phyloP scores from a whole-genome alignment of 2,329 filamentous ascomycete species.

The Graphilbum fragrans region DNA sequence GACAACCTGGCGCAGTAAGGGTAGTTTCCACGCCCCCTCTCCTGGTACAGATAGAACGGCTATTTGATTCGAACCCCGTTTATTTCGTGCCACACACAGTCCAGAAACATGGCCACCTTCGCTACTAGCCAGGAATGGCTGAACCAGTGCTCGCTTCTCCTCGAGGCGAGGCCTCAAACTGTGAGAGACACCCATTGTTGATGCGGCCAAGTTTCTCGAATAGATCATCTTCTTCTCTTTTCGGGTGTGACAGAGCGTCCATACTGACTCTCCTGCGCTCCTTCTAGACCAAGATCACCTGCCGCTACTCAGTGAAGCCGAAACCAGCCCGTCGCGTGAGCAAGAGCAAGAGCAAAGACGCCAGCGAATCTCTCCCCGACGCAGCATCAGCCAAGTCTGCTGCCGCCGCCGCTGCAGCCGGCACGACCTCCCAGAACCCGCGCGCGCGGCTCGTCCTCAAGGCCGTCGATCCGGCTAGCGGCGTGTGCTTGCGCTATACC shows the following conservation, averaged over 20 bases:
- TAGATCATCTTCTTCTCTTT: background rate
- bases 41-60: no score
- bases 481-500: constrained; percentile 78
- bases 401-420: constrained; percentile 14
- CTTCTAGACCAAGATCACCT: constrained; percentile 73
- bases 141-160: constrained; percentile 69
- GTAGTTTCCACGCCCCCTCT: no score
- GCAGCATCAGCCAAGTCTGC: constrained; percentile 13
- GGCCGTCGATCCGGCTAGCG: constrained; percentile 74
- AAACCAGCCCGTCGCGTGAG: constrained; percentile 13
- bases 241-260: background rate
- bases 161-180: constrained; percentile 74
- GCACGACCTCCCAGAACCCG: constrained; percentile 23
- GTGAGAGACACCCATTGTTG: constrained; percentile 38
- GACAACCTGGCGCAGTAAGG: no score
- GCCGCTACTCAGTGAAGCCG: constrained; percentile 68
- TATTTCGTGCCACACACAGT: background rate
- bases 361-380: constrained; percentile 15
- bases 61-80: no score
- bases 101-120: constrained; percentile 59
- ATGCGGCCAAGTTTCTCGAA: no score
- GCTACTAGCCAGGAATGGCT: constrained; percentile 83
- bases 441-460: constrained; percentile 70
- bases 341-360: constrained; percentile 12
- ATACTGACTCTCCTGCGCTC: constrained; percentile 2